These are phyloP conservation scores for Torrubiella hemipterigena DNA, from an alignment of 2,329 filamentous ascomycete genomes.

Conservation along the genomic window DNA sequence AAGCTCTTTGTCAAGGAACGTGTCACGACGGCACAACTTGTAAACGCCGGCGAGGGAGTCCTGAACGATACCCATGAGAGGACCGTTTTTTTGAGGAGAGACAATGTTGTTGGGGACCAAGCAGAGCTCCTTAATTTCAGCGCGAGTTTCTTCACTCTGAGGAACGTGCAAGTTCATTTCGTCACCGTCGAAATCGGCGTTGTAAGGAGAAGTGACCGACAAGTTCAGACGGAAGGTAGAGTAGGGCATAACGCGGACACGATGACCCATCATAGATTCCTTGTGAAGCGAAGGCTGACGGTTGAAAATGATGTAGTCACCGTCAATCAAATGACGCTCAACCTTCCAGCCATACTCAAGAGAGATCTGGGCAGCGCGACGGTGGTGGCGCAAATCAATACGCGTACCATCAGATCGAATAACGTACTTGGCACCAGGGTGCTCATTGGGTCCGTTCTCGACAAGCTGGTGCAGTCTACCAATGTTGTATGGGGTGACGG, in stretches of 20 bases:
- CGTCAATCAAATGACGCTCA: constrained; percentile 89
- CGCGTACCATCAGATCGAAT: constrained; percentile 87
- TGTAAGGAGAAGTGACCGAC: constrained; percentile 97
- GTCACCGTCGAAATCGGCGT: constrained; percentile 98
- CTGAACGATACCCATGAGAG: constrained; percentile 98
- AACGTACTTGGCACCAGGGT: constrained; percentile 93
- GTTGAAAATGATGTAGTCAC: constrained; percentile 98
- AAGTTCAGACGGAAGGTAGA: constrained; percentile 96
- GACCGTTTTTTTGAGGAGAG: constrained; percentile 90
- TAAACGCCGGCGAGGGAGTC: constrained; percentile 94
- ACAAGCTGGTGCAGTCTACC: constrained; percentile 81
- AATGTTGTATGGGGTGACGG: constrained; percentile 96
- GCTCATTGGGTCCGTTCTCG: constrained; percentile 85
- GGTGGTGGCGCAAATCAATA: constrained; percentile 90
- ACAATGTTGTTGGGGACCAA: constrained; percentile 99
- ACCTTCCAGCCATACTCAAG: constrained; percentile 98
- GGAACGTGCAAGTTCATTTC: constrained; percentile 99
- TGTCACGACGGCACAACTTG: constrained; percentile 89
- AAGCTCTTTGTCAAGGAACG: constrained; percentile 78
- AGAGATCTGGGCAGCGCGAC: constrained; percentile 72
- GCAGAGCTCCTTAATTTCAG: constrained; percentile 87
- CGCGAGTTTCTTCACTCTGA: constrained; percentile 90
- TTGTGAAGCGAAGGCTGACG: constrained; percentile 98
- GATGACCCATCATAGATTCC: constrained; percentile 99
- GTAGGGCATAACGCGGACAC: constrained; percentile 95